Percentiles rank a stretch among this genome's conserved stretches.
phyloP scores from a whole-genome alignment of 176 grass and related monocot species.

The Secale cereale region DNA sequence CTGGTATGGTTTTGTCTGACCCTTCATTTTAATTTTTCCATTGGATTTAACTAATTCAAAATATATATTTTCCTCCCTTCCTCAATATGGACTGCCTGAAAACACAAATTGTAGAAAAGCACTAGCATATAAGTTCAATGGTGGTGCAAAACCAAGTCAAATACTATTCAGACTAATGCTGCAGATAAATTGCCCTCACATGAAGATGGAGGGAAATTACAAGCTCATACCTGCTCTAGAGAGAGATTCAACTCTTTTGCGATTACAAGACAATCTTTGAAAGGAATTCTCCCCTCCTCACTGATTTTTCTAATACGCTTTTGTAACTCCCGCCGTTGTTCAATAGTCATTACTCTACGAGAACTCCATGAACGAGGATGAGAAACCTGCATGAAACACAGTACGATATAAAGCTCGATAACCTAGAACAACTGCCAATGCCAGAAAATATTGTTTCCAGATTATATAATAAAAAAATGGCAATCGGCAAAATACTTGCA shows the following conservation, averaged over 20 bases:
- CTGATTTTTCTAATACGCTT: constrained; percentile 49
- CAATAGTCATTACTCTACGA: constrained; percentile 83
- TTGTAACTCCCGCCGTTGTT: constrained; percentile 70
- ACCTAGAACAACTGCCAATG: background rate
- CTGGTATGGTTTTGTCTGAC: background rate
- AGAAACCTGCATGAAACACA: constrained; percentile 51
- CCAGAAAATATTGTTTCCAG: constrained; percentile 8
- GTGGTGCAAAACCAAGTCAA: background rate
- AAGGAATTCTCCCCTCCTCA: constrained; percentile 63
- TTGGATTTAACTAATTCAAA: constrained; percentile 3
- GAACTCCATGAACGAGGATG: constrained; percentile 77
- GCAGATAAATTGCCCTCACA: background rate
- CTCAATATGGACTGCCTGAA: background rate
- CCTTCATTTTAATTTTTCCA: background rate
- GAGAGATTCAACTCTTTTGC: constrained; percentile 85
- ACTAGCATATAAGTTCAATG: background rate
- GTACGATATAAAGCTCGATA: background rate
- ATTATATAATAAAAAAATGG: background rate
- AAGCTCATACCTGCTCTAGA: constrained; percentile 68
- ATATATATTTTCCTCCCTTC: background rate
- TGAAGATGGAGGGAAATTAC: constrained; percentile 14
- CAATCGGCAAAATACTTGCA: constrained; percentile 8
- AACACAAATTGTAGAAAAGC: background rate
- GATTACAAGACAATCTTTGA: constrained; percentile 81
- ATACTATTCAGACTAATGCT: background rate